Base-by-base conservation (phyloP, 257 asterid genomes). In the Petunia secreta region DNA sequence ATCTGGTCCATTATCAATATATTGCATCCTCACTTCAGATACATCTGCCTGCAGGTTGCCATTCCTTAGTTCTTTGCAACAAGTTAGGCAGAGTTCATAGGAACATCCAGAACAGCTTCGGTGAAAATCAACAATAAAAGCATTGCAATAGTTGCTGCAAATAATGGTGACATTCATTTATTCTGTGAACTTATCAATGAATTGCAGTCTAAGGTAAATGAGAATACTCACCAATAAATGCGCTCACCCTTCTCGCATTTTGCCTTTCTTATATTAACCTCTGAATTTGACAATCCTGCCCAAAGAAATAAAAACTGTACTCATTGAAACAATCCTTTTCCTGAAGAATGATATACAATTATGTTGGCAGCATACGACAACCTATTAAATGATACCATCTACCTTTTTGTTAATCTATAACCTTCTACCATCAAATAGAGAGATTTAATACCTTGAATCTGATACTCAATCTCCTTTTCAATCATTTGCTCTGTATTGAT, bases 101-200 rank as follows among this genome's bases (percentile, higher is more conserved):
- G 89, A 81, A 81, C 99, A 95, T 39, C 9, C 78, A 36, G 88
- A 86, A 83, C 98, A 93, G 90, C 92, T 95, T 75, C 96, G 85
- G 79, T 92, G 94, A 60, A 86, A 86, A 82, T 94, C 98, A 87
- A 80, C 82, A 78, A 94, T 90, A 7, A 93, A 88, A 40, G 97
- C 92, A 81, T 80, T 89, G 81, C 98, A 94, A 84, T 89, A 86
- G 91, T 91, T 87, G 62, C 98, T 94, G 94, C 90, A 88, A 9
- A 80, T 75, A 75, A 81, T 53, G 38, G 73, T 80, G 77, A 46
- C 58, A 71, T 55, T 38, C 4, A 85, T 52, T 9, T 80, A 79
- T 71, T 77, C 69, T 8, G 8, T 37, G 36, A 76, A 39, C 44
- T 48, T 66, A 41, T 57, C 39, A 66, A 77, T 10, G 13, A 68